Evolutionary conservation across 2,329 filamentous ascomycete species (phyloP).

Genomic region (Cordyceps cicadae): DNA sequence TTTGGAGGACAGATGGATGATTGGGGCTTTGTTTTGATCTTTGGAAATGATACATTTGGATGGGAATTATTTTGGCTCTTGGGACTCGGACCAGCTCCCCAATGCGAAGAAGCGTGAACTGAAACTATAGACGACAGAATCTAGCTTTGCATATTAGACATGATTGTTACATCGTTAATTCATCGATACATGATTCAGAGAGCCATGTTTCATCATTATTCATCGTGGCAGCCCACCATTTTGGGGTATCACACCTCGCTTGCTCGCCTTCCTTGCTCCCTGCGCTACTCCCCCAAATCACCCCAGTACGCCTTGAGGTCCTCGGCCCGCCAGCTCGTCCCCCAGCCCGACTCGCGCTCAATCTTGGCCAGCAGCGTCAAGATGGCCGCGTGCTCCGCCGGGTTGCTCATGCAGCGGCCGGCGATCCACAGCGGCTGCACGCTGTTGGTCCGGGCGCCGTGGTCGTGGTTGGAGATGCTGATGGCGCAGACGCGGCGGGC

Average conservation of each 20-base stretch:
- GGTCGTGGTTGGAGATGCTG: slow-evolving; percentile 42
- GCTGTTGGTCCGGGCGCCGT: slow-evolving; percentile 46
- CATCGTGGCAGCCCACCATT: too few species aligned
- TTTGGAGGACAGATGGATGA: too few species aligned
- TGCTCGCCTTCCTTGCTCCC: too few species aligned
- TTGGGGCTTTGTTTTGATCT: too few species aligned
- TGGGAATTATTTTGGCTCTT: not conserved
- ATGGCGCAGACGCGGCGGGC: slow-evolving; percentile 45
- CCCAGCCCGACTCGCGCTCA: slow-evolving; percentile 45
- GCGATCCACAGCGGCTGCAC: slow-evolving; percentile 48
- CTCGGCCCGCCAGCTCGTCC: slow-evolving; percentile 43
- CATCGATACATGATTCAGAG: not conserved
- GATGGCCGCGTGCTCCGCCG: slow-evolving; percentile 32
- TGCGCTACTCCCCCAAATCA: slow-evolving; percentile 24
- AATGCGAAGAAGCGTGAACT: too few species aligned
- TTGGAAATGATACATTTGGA: not conserved
- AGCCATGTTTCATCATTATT: too few species aligned
- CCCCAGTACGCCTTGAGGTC: slow-evolving; percentile 46
- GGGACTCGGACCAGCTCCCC: not conserved
- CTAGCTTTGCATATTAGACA: not conserved
- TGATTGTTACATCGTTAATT: not conserved
- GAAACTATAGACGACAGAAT: not conserved
- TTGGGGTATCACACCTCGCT: too few species aligned
- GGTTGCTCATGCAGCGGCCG: slow-evolving; percentile 42
- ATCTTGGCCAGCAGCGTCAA: slow-evolving; percentile 39